A percentile compares a stretch with the other conserved stretches of the same genome.
phyloP scores from a whole-genome alignment of 2,329 filamentous ascomycete genomes.

The Epichloe uncinata region DNA sequence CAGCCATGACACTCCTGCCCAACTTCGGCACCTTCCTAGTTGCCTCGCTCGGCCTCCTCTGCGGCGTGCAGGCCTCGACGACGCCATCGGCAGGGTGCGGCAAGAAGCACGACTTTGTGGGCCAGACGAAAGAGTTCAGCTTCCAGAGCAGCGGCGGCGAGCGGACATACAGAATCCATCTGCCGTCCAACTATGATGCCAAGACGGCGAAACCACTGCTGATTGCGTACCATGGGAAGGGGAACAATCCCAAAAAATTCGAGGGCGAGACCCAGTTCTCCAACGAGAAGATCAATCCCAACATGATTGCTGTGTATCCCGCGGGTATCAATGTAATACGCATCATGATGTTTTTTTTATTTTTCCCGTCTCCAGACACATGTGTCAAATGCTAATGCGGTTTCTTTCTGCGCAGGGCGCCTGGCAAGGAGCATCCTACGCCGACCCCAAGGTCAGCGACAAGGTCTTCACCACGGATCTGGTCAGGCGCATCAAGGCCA shows the following conservation, averaged over 20 bases:
- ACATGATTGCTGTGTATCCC: constrained; percentile 30
- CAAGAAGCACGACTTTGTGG: constrained; percentile 10
- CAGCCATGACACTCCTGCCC: not conserved
- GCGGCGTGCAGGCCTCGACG: not conserved
- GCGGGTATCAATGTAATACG: constrained; percentile 24
- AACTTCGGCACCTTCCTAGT: not conserved
- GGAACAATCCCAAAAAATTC: constrained; percentile 20
- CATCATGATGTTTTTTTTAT: too few relatives aligned
- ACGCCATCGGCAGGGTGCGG: constrained; percentile 8
- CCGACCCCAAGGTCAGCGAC: constrained; percentile 22
- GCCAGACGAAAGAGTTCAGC: constrained; percentile 10
- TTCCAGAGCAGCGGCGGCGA: constrained; percentile 11
- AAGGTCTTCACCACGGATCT: constrained; percentile 30
- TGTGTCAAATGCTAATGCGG: too few relatives aligned
- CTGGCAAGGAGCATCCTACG: constrained; percentile 27
- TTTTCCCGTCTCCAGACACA: too few relatives aligned
- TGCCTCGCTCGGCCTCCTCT: not conserved
- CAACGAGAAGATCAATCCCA: constrained; percentile 21
- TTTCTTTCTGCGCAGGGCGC: constrained; percentile 13
- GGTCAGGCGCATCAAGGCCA: constrained; percentile 22
- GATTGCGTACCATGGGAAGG: constrained; percentile 32
- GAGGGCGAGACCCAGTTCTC: constrained; percentile 25
- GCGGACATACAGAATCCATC: constrained; percentile 11
- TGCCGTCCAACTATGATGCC: constrained; percentile 18
- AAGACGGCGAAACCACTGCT: constrained; percentile 25